phyloP scores from a whole-genome alignment of 2,329 filamentous ascomycete genomes.

The Plenodomus tracheiphilus region DNA sequence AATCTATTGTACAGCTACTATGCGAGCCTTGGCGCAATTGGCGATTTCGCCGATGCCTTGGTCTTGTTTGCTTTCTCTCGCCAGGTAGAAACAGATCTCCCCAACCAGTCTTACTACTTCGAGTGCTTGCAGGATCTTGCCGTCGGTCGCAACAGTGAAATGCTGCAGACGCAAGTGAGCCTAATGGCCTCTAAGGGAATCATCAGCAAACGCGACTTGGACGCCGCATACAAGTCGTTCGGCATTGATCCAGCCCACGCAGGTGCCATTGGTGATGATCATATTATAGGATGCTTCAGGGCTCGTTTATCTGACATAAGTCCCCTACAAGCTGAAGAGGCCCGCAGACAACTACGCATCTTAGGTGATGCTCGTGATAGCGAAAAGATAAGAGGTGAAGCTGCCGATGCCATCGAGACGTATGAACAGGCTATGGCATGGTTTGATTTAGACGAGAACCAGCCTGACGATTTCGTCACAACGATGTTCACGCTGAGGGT shows the following conservation, averaged over 20 bases:
- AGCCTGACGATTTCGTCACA: slow-evolving; percentile 60
- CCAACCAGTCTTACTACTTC: slow-evolving; percentile 63
- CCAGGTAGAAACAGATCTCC: slow-evolving; percentile 60
- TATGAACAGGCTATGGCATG: slow-evolving; percentile 66
- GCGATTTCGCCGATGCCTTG: slow-evolving; percentile 65
- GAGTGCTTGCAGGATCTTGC: slow-evolving; percentile 66
- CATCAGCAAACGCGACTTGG: slow-evolving; percentile 60
- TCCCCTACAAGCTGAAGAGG: slow-evolving; percentile 57
- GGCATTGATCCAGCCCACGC: slow-evolving; percentile 52
- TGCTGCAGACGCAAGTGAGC: slow-evolving; percentile 61
- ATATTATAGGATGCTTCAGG: slow-evolving; percentile 65
- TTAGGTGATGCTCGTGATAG: slow-evolving; percentile 64
- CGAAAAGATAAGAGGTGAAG: slow-evolving; percentile 60
- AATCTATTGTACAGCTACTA: slow-evolving; percentile 53
- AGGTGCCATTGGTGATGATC: slow-evolving; percentile 56
- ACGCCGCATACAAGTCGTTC: slow-evolving; percentile 62
- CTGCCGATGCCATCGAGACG: slow-evolving; percentile 63
- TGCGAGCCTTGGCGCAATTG: slow-evolving; percentile 63
- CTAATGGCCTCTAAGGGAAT: slow-evolving; percentile 62
- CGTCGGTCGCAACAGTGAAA: slow-evolving; percentile 57
- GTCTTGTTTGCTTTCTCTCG: slow-evolving; percentile 65
- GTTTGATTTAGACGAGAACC: slow-evolving; percentile 55
- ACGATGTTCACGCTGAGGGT: slow-evolving; percentile 62
- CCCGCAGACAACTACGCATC: slow-evolving; percentile 59
- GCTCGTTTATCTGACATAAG: slow-evolving; percentile 61